These are phyloP conservation scores for Phialophora verrucosa DNA, from an alignment of 2,329 filamentous ascomycete genomes.

Conservation along the genomic window DNA sequence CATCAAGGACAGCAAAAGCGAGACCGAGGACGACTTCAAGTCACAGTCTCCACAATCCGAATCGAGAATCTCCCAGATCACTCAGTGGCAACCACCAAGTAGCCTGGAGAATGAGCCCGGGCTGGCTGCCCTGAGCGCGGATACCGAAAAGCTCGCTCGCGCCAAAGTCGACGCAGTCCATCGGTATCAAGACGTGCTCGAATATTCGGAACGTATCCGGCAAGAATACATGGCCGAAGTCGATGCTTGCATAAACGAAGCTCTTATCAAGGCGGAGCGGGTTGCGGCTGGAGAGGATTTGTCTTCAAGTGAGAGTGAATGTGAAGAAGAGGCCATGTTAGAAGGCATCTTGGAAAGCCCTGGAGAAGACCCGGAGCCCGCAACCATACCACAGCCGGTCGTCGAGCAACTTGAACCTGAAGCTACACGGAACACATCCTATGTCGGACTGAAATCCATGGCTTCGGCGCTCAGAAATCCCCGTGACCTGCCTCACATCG, in stretches of 20 bases:
- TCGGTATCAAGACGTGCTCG: slow-evolving; percentile 87
- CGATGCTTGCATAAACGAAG: slow-evolving; percentile 92
- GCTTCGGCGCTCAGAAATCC: slow-evolving; percentile 62
- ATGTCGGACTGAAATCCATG: slow-evolving; percentile 52
- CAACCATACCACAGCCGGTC: slow-evolving; percentile 14
- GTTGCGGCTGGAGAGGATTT: slow-evolving; percentile 83
- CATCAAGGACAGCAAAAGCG: slow-evolving; percentile 78
- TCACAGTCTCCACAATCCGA: slow-evolving; percentile 97
- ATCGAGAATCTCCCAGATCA: slow-evolving; percentile 87
- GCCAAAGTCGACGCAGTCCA: slow-evolving; percentile 92
- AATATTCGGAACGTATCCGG: slow-evolving; percentile 94
- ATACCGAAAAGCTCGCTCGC: slow-evolving; percentile 83
- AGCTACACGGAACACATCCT: slow-evolving; percentile 26
- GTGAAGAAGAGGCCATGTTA: slow-evolving; percentile 35
- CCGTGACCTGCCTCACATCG: slow-evolving; percentile 55
- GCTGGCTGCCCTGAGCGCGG: slow-evolving; percentile 81
- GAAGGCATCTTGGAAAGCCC: slow-evolving; percentile 30
- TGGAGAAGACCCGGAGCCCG: slow-evolving; percentile 27
- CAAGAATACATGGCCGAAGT: slow-evolving; percentile 92
- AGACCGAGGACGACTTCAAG: slow-evolving; percentile 74
- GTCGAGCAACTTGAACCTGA: slow-evolving; percentile 24
- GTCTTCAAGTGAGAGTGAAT: slow-evolving; percentile 58
- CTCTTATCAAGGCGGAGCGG: slow-evolving; percentile 83
- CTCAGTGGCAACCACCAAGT: slow-evolving; percentile 96
- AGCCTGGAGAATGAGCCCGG: slow-evolving; percentile 92